phyloP scores from a whole-genome alignment of 441 rosid genomes.

The Gossypium schwendimanii region DNA sequence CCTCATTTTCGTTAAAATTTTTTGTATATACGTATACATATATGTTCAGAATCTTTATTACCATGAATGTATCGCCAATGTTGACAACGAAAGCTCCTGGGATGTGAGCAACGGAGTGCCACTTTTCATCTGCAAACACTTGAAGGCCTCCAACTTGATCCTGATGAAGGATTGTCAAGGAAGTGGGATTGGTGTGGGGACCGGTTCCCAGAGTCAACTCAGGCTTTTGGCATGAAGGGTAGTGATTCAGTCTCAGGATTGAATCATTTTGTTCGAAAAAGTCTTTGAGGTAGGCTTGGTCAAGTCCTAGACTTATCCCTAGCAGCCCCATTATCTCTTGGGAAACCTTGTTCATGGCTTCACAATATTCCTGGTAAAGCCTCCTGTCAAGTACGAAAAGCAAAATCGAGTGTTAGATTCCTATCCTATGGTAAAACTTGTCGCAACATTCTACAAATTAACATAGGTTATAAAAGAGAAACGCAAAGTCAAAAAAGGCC shows the following conservation, averaged over 20 bases:
- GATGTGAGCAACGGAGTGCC: conserved; percentile 42
- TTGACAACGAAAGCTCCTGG: conserved; percentile 44
- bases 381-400: conserved; percentile 12
- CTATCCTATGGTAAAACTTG: too few species aligned
- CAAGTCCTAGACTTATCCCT: conserved; percentile 44
- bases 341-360: conserved; percentile 37
- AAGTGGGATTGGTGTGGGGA: conserved; percentile 58
- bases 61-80: conserved; percentile 62
- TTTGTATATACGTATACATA: not conserved
- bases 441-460: too few species aligned
- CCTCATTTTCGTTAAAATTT: not conserved
- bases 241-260: conserved; percentile 43
- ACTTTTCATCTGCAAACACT: conserved; percentile 39
- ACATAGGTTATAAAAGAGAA: not conserved
- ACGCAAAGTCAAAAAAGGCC: not conserved
- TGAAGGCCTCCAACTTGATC: conserved; percentile 54
- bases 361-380: conserved; percentile 47
- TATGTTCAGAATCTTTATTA: conserved; percentile 12
- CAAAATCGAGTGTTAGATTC: not conserved
- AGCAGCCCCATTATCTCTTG: conserved; percentile 44
- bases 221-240: conserved; percentile 48
- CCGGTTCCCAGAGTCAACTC: conserved; percentile 52
- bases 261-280: conserved; percentile 46
- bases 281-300: conserved; percentile 28
- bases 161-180: conserved; percentile 64